Conservation (phyloP, 768 basidiomycete species). For the Hebeloma cylindrosporum region DNA sequence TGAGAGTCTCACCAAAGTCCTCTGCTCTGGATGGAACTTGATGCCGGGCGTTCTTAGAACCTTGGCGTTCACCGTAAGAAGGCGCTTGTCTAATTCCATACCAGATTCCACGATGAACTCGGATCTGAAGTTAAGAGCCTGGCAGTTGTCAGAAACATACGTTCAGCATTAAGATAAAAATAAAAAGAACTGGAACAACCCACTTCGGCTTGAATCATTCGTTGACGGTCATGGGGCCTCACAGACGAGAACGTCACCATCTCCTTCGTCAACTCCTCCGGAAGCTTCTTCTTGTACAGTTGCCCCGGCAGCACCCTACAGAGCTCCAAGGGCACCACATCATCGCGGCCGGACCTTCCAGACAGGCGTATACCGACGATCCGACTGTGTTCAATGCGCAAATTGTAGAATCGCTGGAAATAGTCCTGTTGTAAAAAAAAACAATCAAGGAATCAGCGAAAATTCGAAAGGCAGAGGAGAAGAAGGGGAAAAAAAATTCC, state of each 20-base stretch:
- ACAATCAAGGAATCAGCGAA: background rate
- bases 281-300: constrained; percentile 45
- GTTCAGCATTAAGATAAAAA: background rate
- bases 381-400: constrained; percentile 31
- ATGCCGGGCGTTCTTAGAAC: constrained; percentile 19
- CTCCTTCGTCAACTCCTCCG: constrained; percentile 31
- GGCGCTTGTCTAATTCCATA: constrained; percentile 31
- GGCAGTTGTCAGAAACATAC: too few relatives aligned
- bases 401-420: constrained; percentile 34
- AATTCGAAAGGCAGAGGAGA: background rate
- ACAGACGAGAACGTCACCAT: constrained; percentile 52
- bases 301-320: constrained; percentile 48
- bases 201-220: constrained; percentile 36
- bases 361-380: constrained; percentile 40
- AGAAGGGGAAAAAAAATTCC: background rate
- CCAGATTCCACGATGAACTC: constrained; percentile 40
- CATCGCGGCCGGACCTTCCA: constrained; percentile 23
- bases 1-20: background rate
- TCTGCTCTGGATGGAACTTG: constrained; percentile 12
- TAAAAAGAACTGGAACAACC: background rate
- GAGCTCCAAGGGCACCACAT: constrained; percentile 51
- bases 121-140: constrained; percentile 24
- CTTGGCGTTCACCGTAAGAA: constrained; percentile 25
- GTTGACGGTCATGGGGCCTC: constrained; percentile 42
- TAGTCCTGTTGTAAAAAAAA: constrained; percentile 43